phyloP scores from a whole-genome alignment of 495 filamentous ascomycete genomes.

The Talaromyces liani region DNA sequence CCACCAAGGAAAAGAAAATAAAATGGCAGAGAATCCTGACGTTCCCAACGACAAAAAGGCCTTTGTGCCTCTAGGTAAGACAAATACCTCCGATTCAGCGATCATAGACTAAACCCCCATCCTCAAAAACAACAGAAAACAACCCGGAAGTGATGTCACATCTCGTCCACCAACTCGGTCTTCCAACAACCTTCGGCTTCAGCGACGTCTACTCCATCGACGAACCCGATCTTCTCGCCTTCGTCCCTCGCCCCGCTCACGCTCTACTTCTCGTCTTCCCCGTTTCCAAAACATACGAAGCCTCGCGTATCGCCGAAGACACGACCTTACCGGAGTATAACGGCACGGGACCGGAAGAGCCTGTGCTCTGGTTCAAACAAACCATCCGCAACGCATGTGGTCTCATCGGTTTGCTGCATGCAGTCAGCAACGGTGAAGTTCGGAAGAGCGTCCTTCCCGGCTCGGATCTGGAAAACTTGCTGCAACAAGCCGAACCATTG shows the following conservation, averaged over 20 bases:
- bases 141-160: slow-evolving; percentile 78
- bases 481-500: slow-evolving; percentile 35
- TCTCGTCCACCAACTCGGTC: slow-evolving; percentile 68
- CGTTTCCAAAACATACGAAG: slow-evolving; percentile 62
- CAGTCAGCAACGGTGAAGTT: slow-evolving; percentile 55
- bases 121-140: slow-evolving; percentile 31
- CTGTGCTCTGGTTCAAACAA: slow-evolving; percentile 83
- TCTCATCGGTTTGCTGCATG: slow-evolving; percentile 73
- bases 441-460: slow-evolving; percentile 32
- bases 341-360: slow-evolving; percentile 44
- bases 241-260: slow-evolving; percentile 75
- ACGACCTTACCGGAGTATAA: slow-evolving; percentile 41
- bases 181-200: slow-evolving; percentile 57
- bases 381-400: slow-evolving; percentile 87
- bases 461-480: slow-evolving; percentile 40
- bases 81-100: neutral
- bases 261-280: slow-evolving; percentile 84
- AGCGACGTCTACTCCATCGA: slow-evolving; percentile 81
- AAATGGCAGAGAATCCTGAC: slow-evolving; percentile 31
- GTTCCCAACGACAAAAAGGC: slow-evolving; percentile 34
- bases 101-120: neutral
- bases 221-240: slow-evolving; percentile 67
- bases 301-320: slow-evolving; percentile 58
- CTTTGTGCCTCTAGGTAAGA: slow-evolving; percentile 41
- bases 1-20: slow-evolving; percentile 1